Evolutionary conservation across 257 asterid genomes (phyloP), one percentile per base, ranked within the genome.

Genomic region (Leonotis leonurus): DNA sequence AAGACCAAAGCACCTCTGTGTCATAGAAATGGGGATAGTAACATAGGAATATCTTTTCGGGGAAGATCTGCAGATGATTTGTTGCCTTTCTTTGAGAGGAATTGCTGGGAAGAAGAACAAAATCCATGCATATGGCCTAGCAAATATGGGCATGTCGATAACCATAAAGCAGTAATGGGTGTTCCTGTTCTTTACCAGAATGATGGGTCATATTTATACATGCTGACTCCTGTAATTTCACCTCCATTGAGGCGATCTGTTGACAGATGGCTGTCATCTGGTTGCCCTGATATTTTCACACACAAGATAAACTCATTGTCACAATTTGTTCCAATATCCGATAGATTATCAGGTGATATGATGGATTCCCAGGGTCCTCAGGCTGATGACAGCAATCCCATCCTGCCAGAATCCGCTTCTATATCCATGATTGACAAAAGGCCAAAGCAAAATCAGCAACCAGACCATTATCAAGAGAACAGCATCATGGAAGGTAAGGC

Each of bases 141-240:
- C 63, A 49, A 62, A 22, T 43, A 70, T 55, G 70, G 70, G 52
- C 14, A 11, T 41, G 65, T 70, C 22, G 62, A 68, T 65, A 69
- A 75, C 40, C 74, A 56, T 60, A 80, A 70, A 59, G 54, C 76
- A 57, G 65, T 67, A 27, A 70, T 81, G 69, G 98, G 95, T 32
- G 81, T 84, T 68, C 96, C 99, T 24, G 58, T 81, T 59, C 85
- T 81, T 67, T 76, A 73, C 77, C 88, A 81, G 77, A 84, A 81
- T 78, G 94, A 92, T 75, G 97, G 96, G 46, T 86, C 99, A 73
- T 68, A 60, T 80, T 70, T 82, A 40, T 89, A 80, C 77, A 80
- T 92, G 86, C 81, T 92, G 80, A 81, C 95, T 39, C 94, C 87
- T 65, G 74, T 78, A 50, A 64, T 56, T 14, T 77, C 89, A 69